Percentiles rank a stretch among this genome's conserved stretches.
These are phyloP conservation scores for Termitomyces sp. DNA, from an alignment of 768 basidiomycete genomes.

Conservation along the genomic window DNA sequence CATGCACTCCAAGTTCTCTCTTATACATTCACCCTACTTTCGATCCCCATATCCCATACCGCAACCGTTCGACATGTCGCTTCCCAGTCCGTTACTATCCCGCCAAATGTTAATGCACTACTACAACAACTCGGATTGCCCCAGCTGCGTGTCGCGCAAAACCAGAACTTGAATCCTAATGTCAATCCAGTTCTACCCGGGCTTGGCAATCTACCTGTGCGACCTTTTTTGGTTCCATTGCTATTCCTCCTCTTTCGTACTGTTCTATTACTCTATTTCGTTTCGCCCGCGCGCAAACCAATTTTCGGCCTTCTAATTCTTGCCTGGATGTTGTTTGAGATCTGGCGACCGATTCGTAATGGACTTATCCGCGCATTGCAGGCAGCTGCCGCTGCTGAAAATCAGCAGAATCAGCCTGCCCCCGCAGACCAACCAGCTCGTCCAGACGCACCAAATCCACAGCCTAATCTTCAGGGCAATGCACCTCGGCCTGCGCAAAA, in stretches of 20 bases:
- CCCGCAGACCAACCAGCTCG: slow-evolving; percentile 4
- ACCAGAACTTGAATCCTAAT: slow-evolving; percentile 27
- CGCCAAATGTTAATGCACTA: slow-evolving; percentile 51
- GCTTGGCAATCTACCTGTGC: slow-evolving; percentile 55
- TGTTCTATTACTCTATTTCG: slow-evolving; percentile 66
- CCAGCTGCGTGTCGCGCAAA: slow-evolving; percentile 34
- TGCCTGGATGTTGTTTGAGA: slow-evolving; percentile 70
- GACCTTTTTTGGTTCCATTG: slow-evolving; percentile 63
- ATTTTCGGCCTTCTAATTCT: slow-evolving; percentile 60
- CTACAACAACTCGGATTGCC: slow-evolving; percentile 64
- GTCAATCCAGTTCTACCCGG: slow-evolving; percentile 30
- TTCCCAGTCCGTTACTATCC: slow-evolving; percentile 27
- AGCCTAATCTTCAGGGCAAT: slow-evolving; percentile 10
- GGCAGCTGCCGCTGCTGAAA: slow-evolving; percentile 26
- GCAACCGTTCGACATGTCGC: slow-evolving; percentile 17
- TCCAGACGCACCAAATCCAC: slow-evolving; percentile 7
- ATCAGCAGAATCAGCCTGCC: slow-evolving; percentile 18
- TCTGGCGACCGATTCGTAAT: slow-evolving; percentile 62
- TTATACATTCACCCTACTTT: slow-evolving; percentile 46
- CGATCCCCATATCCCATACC: slow-evolving; percentile 23
- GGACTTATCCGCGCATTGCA: slow-evolving; percentile 32
- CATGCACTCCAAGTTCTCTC: slow-evolving; percentile 64
- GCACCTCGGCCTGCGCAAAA: slow-evolving; percentile 15
- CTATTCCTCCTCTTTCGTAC: slow-evolving; percentile 66
- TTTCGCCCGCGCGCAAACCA: slow-evolving; percentile 69